These are phyloP conservation scores for Serendipita sp. DNA, from an alignment of 768 basidiomycete species.

Conservation along the genomic window DNA sequence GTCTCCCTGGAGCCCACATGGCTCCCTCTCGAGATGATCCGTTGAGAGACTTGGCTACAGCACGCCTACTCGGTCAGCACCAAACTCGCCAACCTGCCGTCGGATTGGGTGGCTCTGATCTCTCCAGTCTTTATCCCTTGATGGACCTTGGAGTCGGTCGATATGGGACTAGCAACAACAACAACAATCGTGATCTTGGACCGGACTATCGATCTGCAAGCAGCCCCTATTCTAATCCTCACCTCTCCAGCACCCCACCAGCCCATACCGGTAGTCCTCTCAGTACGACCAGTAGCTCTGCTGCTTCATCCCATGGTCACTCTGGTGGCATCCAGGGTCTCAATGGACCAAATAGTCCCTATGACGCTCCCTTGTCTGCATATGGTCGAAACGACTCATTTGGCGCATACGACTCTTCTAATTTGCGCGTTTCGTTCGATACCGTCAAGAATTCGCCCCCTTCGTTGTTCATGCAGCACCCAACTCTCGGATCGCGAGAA, in stretches of 20 bases:
- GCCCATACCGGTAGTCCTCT: neutral
- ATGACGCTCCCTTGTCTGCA: neutral
- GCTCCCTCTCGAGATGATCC: neutral
- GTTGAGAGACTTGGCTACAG: neutral
- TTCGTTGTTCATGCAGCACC: neutral
- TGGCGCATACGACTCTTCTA: neutral
- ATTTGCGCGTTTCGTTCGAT: neutral
- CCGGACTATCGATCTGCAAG: neutral
- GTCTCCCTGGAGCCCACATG: neutral
- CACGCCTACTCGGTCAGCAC: neutral
- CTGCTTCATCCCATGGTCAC: neutral
- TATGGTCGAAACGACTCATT: neutral
- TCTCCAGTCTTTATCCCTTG: neutral
- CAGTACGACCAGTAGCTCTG: neutral
- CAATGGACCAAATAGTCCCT: neutral
- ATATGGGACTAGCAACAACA: neutral
- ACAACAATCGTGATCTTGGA: too few species aligned
- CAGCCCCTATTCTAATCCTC: neutral
- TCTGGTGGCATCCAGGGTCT: neutral
- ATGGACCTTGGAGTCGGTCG: neutral
- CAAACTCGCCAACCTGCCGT: too few species aligned
- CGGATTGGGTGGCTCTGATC: neutral
- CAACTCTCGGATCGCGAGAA: neutral
- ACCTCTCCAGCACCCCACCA: neutral
- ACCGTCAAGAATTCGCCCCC: neutral